These are phyloP conservation scores for Arthrobotrys musiformis DNA, from an alignment of 2,329 filamentous ascomycete species.

Conservation along the genomic window DNA sequence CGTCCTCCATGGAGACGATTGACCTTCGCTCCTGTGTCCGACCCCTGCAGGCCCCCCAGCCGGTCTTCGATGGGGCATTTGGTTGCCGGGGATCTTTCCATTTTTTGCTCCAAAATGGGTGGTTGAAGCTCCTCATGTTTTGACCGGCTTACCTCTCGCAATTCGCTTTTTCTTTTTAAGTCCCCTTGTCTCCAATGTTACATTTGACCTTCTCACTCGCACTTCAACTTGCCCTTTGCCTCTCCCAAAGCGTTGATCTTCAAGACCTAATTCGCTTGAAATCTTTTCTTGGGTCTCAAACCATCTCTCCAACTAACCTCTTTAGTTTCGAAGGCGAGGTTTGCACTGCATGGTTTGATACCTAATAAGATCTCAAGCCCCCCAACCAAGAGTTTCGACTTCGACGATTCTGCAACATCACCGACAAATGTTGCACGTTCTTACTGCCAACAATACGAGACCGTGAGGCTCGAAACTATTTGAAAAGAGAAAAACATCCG, in stretches of 20 bases:
- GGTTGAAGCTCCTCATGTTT: constrained; percentile 49
- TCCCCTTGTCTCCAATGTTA: constrained; percentile 45
- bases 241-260: constrained; percentile 22
- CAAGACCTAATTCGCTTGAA: constrained; percentile 19
- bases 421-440: constrained; percentile 18
- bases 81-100: constrained; percentile 29
- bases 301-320: constrained; percentile 28
- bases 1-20: not conserved
- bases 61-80: constrained; percentile 44
- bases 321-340: not conserved
- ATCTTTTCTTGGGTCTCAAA: constrained; percentile 16
- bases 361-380: not conserved
- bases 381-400: constrained; percentile 1
- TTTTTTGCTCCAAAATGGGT: constrained; percentile 10
- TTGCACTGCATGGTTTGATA: not conserved
- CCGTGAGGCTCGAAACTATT: constrained; percentile 18
- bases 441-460: constrained; percentile 22
- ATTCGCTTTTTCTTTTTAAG: constrained; percentile 41
- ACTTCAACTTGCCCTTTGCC: constrained; percentile 34
- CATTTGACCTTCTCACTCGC: constrained; percentile 46
- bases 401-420: constrained; percentile 19
- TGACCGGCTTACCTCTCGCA: constrained; percentile 21
- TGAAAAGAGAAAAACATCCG: constrained; percentile 3
- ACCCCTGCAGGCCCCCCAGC: constrained; percentile 33
- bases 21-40: constrained; percentile 27